These are phyloP conservation scores for Aspergillus ibericus DNA, from an alignment of 2,329 filamentous ascomycete genomes.

Conservation along the genomic window DNA sequence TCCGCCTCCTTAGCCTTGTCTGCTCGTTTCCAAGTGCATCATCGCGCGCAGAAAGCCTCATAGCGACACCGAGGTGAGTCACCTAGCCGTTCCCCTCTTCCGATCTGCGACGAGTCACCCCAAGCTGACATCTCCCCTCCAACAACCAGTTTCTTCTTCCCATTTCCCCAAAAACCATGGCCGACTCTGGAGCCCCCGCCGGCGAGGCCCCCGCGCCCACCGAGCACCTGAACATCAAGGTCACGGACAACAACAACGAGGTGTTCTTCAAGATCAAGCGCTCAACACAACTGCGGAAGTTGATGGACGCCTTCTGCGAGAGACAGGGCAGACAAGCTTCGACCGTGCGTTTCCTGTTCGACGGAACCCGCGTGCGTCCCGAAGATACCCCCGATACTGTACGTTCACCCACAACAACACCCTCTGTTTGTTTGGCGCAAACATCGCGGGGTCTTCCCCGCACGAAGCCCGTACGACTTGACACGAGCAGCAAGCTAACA, in stretches of 20 bases:
- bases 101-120: neutral
- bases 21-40: neutral
- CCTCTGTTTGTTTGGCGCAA: neutral
- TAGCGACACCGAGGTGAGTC: neutral
- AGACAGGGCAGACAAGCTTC: conserved; percentile 83
- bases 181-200: conserved; percentile 28
- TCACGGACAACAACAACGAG: conserved; percentile 98
- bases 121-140: neutral
- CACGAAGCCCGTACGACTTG: neutral
- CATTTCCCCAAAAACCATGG: conserved; percentile 48
- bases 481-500: neutral
- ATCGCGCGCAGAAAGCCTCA: neutral
- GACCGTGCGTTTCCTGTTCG: conserved; percentile 92
- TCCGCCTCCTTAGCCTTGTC: conserved; percentile 2
- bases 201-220: conserved; percentile 44
- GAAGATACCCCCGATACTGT: conserved; percentile 90
- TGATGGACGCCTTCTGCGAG: conserved; percentile 98
- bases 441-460: neutral
- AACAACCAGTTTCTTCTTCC: neutral
- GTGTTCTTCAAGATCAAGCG: conserved; percentile 99
- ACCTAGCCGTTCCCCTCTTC: neutral
- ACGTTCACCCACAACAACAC: conserved; percentile 48
- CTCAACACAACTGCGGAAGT: conserved; percentile 90
- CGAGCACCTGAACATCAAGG: conserved; percentile 98
- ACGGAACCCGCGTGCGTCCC: conserved; percentile 87